Base-by-base conservation (phyloP, 768 basidiomycete species). In the Termitomyces sp. region DNA sequence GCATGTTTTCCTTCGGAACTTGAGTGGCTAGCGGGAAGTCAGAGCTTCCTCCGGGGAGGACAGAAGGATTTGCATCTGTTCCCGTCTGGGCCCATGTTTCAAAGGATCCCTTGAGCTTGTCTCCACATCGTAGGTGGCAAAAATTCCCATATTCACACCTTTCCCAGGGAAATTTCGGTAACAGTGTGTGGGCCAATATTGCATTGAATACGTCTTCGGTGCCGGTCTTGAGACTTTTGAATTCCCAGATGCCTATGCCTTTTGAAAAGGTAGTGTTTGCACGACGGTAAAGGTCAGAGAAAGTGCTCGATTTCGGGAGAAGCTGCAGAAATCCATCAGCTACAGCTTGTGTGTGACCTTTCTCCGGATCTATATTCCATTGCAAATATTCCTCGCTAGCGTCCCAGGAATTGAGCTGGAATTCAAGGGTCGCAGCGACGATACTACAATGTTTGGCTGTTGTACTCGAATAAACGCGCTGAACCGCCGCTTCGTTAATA, bases 381-480 rank as follows among this genome's bases (percentile, higher is more conserved):
- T 40, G 14, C 5, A 58, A 43, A 48, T 48, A 16, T 13, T 7
- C 6, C n/a, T 6, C 9, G 2, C 5, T 24, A 8, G 47, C n/a
- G 1, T n/a, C 6, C 57, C 57, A 58, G 3, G 35, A n/a, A 3
- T 40, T 33, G 2, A 46, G 51, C 10, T 53, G 51, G 20, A 52
- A 47, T 33, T 52, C 57, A 14, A 58, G 36, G 10, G 57, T 58
- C 11, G 52, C 52, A 16, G 57, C 57, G 16, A 58, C 52, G 5
- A 54, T 16, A 7, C 1, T 1, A 26, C 57, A 58, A 5, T 48
- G 36, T 2, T 13, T 6, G 11, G 52, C 50, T 16, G 48, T 22
- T 5, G 51, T 33, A 0, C 2, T 20, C 8, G 20, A 2, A 16
- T 41, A 58, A 0, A 35, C 20, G 2, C 36, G 35, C 24, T 52